Base-by-base conservation (phyloP, 2,329 filamentous ascomycete species). In the Calonectria montana region DNA sequence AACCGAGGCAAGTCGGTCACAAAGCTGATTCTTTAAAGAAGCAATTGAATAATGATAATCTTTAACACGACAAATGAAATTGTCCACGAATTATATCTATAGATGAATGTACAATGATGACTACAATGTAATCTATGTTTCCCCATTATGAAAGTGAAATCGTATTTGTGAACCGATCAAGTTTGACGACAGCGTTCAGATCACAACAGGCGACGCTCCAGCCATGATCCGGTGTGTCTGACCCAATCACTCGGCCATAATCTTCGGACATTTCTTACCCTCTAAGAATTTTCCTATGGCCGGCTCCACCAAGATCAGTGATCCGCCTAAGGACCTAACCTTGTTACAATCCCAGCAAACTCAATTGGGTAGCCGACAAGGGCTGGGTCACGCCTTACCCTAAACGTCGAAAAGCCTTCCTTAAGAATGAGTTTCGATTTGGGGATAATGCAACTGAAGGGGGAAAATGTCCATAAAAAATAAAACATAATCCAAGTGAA, bases 1-100 rank as follows among this genome's bases (percentile, higher is more conserved):
- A 74, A 74, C 5, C 69, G 25, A 12, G 69, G 69, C 9, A 74
- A 74, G 4, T 74, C 48, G 3, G 45, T 74, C 0, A 74, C 72
- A 0, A 72, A 74, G 25, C 53, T 59, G n/a, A 59, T 59, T 39
- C n/a, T 75, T 41, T 48, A 41, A 18, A 27, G 6, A 31, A 23
- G 6, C 1, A 23, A n/a, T n/a, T 39, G 53, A 37, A 16, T 59
- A 59, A 59, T 59, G 53, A 35, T 39, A 57, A 39, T 59, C 3
- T 39, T 31, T 59, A 18, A 59, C 12, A 25, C 37, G 13, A 25
- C 21, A 21, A 39, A 15, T 23, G 23, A 35, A 35, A 23, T 21
- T 39, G 31, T 59, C 35, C 18, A 59, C 9, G 16, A 7, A 59
- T 39, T 5, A 39, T 31, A 15, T 39, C 7, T n/a, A 37, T 59